Conservation (phyloP, 2,329 filamentous ascomycete genomes). For the Beauveria sp. region DNA sequence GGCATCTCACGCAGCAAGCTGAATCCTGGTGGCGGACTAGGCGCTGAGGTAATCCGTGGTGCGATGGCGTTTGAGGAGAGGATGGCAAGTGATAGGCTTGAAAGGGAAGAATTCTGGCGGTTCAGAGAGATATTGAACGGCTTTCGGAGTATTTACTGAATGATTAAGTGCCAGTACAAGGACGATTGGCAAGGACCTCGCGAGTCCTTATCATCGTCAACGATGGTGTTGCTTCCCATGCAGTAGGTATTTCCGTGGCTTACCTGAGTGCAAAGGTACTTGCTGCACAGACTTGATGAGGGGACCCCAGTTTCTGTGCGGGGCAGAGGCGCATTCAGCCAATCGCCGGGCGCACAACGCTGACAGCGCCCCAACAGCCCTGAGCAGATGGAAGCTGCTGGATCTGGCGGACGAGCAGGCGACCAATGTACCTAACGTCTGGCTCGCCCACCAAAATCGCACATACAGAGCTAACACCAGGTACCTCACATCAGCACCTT, state of each 20-base stretch:
- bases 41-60: slow-evolving; percentile 5
- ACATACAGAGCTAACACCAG: not conserved
- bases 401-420: not conserved
- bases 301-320: slow-evolving; percentile 3
- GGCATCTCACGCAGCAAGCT: not conserved
- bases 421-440: not conserved
- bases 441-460: not conserved
- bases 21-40: not conserved
- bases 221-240: not conserved
- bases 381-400: slow-evolving; percentile 10
- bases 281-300: not conserved
- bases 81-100: not conserved
- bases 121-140: not conserved
- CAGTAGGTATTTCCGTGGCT: not conserved
- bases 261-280: not conserved
- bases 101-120: not conserved
- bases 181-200: not conserved
- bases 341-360: not conserved
- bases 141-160: too few species aligned
- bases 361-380: slow-evolving; percentile 8
- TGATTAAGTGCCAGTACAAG: not conserved
- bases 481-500: not conserved
- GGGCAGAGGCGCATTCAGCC: not conserved
- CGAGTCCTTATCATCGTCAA: not conserved
- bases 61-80: not conserved